Percentiles rank a stretch among this genome's conserved stretches.
Evolutionary conservation across 106 monocot species (phyloP).

Genomic region (Alisma plantagoaquatica): DNA sequence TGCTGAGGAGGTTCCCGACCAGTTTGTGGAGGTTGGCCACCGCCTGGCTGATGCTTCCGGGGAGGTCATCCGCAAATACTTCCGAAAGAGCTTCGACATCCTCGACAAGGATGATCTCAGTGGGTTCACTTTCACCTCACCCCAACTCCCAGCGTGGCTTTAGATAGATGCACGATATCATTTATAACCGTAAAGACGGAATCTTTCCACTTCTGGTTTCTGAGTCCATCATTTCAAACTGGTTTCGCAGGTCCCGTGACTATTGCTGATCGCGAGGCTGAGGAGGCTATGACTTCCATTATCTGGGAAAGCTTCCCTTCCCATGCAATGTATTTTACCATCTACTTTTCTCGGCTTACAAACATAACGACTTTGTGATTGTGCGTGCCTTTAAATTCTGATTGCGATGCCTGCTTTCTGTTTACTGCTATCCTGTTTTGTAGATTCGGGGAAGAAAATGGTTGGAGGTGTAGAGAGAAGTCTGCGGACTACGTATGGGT

Average conservation of each 20-base stretch:
- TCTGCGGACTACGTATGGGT: conserved; percentile 92
- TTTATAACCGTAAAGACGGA: background rate
- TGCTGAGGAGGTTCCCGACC: conserved; percentile 23
- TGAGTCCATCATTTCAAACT: background rate
- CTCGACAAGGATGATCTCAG: conserved; percentile 87
- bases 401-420: background rate
- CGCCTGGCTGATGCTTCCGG: conserved; percentile 68
- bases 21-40: conserved; percentile 55
- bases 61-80: conserved; percentile 78
- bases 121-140: too few relatives aligned
- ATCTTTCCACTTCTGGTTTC: background rate
- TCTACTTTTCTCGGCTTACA: background rate
- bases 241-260: conserved; percentile 82
- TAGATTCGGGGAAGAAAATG: conserved; percentile 97
- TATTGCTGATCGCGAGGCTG: conserved; percentile 82
- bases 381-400: background rate
- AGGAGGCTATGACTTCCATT: conserved; percentile 74
- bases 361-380: background rate
- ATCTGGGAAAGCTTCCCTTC: conserved; percentile 64
- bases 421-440: too few relatives aligned
- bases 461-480: conserved; percentile 75
- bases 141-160: too few relatives aligned
- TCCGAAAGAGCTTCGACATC: conserved; percentile 69
- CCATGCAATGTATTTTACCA: conserved; percentile 58
- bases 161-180: too few relatives aligned